phyloP scores from a whole-genome alignment of 345 rosid species.

The Murraya koenigii region DNA sequence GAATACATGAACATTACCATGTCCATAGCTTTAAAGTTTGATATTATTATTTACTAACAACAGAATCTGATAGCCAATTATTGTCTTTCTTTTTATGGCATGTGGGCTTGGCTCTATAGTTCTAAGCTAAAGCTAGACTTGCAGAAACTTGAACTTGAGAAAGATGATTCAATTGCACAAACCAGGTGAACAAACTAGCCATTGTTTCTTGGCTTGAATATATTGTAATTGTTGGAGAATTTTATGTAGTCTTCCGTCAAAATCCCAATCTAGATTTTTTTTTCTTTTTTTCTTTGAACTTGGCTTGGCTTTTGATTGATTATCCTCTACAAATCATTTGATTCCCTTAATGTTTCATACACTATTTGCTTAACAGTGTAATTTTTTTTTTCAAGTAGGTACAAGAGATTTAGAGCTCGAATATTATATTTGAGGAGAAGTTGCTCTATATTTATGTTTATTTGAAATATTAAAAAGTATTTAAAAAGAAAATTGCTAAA shows the following conservation, averaged over 20 bases:
- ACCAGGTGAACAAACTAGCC: slow-evolving; percentile 44
- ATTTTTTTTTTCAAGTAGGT: too few relatives aligned
- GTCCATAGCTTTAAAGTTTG: background rate
- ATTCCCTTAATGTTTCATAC: background rate
- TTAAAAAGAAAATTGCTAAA: background rate
- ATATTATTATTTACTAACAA: background rate
- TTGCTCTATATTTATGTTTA: too few relatives aligned
- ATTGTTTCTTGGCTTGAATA: background rate
- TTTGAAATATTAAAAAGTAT: too few relatives aligned
- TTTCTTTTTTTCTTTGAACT: background rate
- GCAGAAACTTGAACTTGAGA: slow-evolving; percentile 71
- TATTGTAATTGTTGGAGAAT: background rate
- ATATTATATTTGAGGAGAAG: too few relatives aligned
- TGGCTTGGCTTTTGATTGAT: background rate
- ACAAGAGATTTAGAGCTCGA: too few relatives aligned
- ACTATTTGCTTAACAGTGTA: background rate
- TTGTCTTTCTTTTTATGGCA: slow-evolving; percentile 47
- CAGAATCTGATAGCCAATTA: background rate
- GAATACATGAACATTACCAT: background rate
- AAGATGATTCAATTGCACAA: slow-evolving; percentile 82
- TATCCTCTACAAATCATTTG: background rate
- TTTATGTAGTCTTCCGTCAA: background rate
- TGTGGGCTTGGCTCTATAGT: slow-evolving; percentile 86
- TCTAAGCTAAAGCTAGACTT: slow-evolving; percentile 72
- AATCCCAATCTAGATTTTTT: background rate